Percentiles rank a stretch among this genome's conserved stretches.
Evolutionary conservation across 805 yeast genomes (phyloP).

Genomic region (Wickerhamomyces pijperi): DNA sequence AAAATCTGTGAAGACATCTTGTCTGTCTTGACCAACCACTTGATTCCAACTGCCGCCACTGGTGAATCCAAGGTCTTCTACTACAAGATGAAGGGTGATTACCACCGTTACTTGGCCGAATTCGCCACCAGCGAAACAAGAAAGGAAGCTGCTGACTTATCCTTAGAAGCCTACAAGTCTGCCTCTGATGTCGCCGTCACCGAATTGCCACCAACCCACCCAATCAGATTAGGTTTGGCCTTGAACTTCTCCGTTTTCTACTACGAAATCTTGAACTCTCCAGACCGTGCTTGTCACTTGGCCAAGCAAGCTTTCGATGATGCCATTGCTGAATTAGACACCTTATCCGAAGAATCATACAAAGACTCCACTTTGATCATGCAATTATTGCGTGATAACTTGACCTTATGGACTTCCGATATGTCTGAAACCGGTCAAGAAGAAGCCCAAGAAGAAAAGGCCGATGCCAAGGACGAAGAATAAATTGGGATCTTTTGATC

Average conservation of each 20-base stretch:
- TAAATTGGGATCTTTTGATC: slow-evolving; percentile 7
- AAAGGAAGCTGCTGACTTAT: slow-evolving; percentile 83
- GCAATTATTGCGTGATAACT: slow-evolving; percentile 97
- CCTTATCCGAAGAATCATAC: slow-evolving; percentile 95
- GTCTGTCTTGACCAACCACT: slow-evolving; percentile 75
- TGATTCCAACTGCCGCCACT: slow-evolving; percentile 87
- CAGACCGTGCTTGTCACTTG: slow-evolving; percentile 97
- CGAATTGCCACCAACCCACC: slow-evolving; percentile 96
- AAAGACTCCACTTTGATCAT: slow-evolving; percentile 96
- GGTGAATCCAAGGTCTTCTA: slow-evolving; percentile 98
- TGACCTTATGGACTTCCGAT: slow-evolving; percentile 95
- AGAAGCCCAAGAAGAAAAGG: slow-evolving; percentile 29
- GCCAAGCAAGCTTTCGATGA: slow-evolving; percentile 99
- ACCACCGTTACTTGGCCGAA: slow-evolving; percentile 98
- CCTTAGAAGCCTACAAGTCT: slow-evolving; percentile 87
- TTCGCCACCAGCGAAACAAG: slow-evolving; percentile 87
- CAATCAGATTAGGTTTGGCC: slow-evolving; percentile 95
- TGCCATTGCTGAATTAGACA: slow-evolving; percentile 97
- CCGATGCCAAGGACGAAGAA: slow-evolving; percentile 21
- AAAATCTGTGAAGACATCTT: slow-evolving; percentile 92
- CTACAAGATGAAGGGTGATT: slow-evolving; percentile 99
- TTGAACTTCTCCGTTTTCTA: slow-evolving; percentile 95
- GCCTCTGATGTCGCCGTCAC: slow-evolving; percentile 97
- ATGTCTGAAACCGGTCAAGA: slow-evolving; percentile 74
- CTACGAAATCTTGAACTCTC: slow-evolving; percentile 95